Evolutionary conservation across 2,329 filamentous ascomycete species (phyloP).

Genomic region (Beauveria sp.): DNA sequence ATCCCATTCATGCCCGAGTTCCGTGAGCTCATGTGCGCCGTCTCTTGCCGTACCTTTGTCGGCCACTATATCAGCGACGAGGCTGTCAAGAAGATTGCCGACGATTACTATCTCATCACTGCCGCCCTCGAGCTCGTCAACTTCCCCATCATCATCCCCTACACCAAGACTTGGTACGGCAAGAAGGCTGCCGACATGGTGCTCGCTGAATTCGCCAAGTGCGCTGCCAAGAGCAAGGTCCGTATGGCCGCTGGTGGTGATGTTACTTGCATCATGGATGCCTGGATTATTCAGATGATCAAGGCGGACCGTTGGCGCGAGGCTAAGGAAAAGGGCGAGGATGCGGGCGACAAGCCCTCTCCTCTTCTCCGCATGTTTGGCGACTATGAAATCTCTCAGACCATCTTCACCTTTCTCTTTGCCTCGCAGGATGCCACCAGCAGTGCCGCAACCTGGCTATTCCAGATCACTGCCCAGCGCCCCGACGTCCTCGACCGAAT

Average conservation of each 20-base stretch:
- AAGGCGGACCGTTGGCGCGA: conserved; percentile 76
- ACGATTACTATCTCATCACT: conserved; percentile 96
- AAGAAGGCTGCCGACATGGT: conserved; percentile 95
- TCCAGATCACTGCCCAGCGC: conserved; percentile 87
- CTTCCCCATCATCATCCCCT: conserved; percentile 93
- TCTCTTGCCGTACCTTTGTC: conserved; percentile 94
- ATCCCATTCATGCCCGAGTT: conserved; percentile 85
- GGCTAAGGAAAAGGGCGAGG: conserved; percentile 64
- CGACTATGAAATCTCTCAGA: conserved; percentile 88
- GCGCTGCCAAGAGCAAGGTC: conserved; percentile 86
- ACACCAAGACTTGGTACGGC: conserved; percentile 93
- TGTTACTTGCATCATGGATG: conserved; percentile 88
- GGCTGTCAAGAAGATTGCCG: conserved; percentile 84
- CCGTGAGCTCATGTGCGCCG: conserved; percentile 88
- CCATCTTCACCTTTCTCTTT: conserved; percentile 92
- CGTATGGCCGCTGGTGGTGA: conserved; percentile 84
- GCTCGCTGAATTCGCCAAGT: conserved; percentile 79
- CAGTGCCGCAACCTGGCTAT: conserved; percentile 88
- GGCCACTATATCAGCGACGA: conserved; percentile 91
- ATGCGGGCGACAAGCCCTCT: conserved; percentile 67
- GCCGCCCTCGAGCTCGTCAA: conserved; percentile 95
- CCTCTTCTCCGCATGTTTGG: conserved; percentile 79
- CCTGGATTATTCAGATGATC: conserved; percentile 83
- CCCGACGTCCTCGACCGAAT: conserved; percentile 88
- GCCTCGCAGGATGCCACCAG: conserved; percentile 96